A percentile compares a stretch with the other conserved stretches of the same genome.
These are phyloP conservation scores for Psilocybe subaeruginosa DNA, from an alignment of 768 basidiomycete genomes.

Conservation along the genomic window DNA sequence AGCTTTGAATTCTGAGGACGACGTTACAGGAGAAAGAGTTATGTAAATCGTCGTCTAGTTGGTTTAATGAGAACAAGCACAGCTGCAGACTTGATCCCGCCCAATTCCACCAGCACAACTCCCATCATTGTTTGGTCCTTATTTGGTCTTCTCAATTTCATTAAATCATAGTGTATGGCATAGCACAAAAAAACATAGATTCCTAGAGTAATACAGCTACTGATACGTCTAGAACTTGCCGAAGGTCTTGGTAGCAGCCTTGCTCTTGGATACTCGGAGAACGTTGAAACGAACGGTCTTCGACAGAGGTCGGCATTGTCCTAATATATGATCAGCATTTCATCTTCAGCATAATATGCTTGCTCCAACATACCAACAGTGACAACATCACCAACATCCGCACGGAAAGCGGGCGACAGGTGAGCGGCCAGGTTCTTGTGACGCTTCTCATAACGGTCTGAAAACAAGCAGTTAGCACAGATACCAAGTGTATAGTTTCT, in stretches of 20 bases:
- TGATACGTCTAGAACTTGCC: slow-evolving; percentile 75
- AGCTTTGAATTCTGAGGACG: slow-evolving; percentile 48
- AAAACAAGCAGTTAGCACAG: slow-evolving; percentile 12
- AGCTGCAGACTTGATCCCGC: slow-evolving; percentile 16
- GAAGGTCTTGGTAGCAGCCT: slow-evolving; percentile 90
- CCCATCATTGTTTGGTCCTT: slow-evolving; percentile 35
- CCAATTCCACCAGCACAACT: slow-evolving; percentile 18
- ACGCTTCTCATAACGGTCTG: slow-evolving; percentile 97
- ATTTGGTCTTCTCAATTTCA: slow-evolving; percentile 30
- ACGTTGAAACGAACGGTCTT: slow-evolving; percentile 99
- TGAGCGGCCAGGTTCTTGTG: slow-evolving; percentile 99
- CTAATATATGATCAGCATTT: slow-evolving; percentile 38
- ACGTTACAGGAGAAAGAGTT: slow-evolving; percentile 14
- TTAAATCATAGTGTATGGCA: slow-evolving; percentile 21
- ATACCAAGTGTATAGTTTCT: not conserved
- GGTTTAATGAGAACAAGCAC: slow-evolving; percentile 21
- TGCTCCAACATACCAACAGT: slow-evolving; percentile 78
- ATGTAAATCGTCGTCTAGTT: slow-evolving; percentile 15
- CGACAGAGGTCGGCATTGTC: slow-evolving; percentile 98
- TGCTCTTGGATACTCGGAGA: slow-evolving; percentile 91
- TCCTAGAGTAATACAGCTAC: slow-evolving; percentile 28
- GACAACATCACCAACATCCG: slow-evolving; percentile 90
- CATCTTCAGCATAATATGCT: not conserved
- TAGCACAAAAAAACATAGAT: slow-evolving; percentile 27
- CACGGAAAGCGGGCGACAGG: slow-evolving; percentile 98